Percentiles rank a stretch among this genome's conserved stretches.
These are phyloP conservation scores for Cercospora berteroae DNA, from an alignment of 2,329 filamentous ascomycete genomes.

Conservation along the genomic window DNA sequence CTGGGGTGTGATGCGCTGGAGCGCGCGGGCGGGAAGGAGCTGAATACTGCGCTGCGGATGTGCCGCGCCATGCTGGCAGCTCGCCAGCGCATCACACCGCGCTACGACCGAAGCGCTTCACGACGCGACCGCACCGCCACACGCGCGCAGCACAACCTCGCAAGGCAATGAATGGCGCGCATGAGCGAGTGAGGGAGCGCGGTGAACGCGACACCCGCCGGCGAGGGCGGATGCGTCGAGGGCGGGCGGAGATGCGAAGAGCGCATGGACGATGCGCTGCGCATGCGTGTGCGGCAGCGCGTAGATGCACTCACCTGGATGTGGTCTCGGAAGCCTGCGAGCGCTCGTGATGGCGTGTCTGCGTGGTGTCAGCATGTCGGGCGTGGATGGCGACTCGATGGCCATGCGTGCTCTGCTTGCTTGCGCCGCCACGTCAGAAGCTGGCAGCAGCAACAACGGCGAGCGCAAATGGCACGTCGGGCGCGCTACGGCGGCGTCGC, in stretches of 20 bases:
- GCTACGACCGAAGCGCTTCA: background rate
- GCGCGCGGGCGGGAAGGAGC: constrained; percentile 23
- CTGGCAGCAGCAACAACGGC: background rate
- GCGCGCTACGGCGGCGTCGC: background rate
- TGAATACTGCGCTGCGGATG: constrained; percentile 27
- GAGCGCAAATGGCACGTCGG: background rate
- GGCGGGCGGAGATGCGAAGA: background rate
- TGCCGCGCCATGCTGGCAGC: constrained; percentile 32
- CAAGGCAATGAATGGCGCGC: background rate
- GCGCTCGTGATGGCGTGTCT: background rate
- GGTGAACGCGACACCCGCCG: background rate
- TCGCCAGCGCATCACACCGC: constrained; percentile 29
- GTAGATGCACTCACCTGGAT: background rate
- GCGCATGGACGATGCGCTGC: background rate
- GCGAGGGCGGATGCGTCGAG: background rate
- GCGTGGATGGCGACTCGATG: background rate
- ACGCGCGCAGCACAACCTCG: background rate
- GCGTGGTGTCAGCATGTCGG: background rate
- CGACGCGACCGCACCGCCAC: background rate
- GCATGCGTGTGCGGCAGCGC: background rate
- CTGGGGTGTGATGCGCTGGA: constrained; percentile 23
- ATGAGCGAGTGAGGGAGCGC: background rate
- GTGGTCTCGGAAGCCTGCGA: background rate
- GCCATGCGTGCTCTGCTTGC: background rate
- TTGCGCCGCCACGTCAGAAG: constrained; percentile 1